Conservation (phyloP, 1,284 basidiomycete genomes). For the Irpex sp. region DNA sequence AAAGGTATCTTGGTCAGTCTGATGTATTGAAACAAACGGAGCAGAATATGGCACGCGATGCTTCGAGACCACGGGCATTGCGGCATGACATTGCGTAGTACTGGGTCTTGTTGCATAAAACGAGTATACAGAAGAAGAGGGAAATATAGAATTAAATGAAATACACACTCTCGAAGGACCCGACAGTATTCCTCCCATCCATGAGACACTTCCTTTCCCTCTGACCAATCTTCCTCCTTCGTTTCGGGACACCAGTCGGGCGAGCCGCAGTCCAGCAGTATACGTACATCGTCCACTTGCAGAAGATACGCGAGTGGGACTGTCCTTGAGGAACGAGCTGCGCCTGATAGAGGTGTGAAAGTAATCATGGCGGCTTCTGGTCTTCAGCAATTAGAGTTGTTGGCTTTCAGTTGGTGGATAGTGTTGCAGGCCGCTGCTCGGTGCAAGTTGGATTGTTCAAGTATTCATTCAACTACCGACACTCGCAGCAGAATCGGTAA, state of each 20-base stretch:
- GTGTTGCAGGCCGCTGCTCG: too few species aligned
- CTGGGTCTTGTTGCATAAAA: not conserved
- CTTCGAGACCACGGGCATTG: not conserved
- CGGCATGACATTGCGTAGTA: not conserved
- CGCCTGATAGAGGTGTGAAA: slow-evolving; percentile 86
- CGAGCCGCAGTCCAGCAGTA: slow-evolving; percentile 94
- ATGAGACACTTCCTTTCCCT: slow-evolving; percentile 31
- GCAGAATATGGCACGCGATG: not conserved
- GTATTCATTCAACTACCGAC: not conserved
- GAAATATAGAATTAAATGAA: not conserved
- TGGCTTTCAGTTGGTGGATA: not conserved
- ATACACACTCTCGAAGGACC: slow-evolving; percentile 59
- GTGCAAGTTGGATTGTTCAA: not conserved
- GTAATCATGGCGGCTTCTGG: slow-evolving; percentile 69
- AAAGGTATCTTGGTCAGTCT: not conserved
- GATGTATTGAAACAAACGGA: not conserved
- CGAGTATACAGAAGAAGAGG: not conserved
- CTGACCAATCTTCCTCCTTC: slow-evolving; percentile 42
- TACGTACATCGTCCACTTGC: slow-evolving; percentile 91
- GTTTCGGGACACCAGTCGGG: slow-evolving; percentile 70
- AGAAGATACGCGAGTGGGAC: slow-evolving; percentile 81
- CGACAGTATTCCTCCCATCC: slow-evolving; percentile 64
- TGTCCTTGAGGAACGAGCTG: slow-evolving; percentile 65
- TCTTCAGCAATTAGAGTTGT: not conserved
- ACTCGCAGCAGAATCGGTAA: not conserved